Evolutionary conservation across 305 asterid species (phyloP).

Genomic region (Caryopteris hybrid): DNA sequence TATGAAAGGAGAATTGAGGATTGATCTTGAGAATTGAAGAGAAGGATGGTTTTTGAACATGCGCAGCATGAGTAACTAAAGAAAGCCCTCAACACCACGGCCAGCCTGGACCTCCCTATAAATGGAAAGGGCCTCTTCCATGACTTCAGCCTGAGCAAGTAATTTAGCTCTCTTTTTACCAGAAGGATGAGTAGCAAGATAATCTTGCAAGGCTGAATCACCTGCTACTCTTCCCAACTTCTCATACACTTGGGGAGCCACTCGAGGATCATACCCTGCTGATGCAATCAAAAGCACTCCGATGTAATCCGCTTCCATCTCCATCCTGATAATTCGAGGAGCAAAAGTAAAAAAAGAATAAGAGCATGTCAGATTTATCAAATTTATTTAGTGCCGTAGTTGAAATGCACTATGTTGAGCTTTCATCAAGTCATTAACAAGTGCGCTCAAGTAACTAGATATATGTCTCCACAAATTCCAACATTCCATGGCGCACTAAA

Average conservation of each 20-base stretch:
- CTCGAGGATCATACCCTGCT: slow-evolving; percentile 75
- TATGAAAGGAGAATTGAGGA: too few species aligned
- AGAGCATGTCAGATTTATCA: too few species aligned
- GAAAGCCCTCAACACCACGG: slow-evolving; percentile 76
- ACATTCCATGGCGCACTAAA: neutral
- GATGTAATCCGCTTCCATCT: slow-evolving; percentile 94
- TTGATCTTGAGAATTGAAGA: too few species aligned
- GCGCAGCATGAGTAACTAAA: too few species aligned
- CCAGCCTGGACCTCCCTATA: slow-evolving; percentile 62
- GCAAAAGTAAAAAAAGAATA: neutral
- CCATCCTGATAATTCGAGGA: slow-evolving; percentile 55
- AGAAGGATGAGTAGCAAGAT: slow-evolving; percentile 93
- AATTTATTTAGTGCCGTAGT: too few species aligned
- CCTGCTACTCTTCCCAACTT: slow-evolving; percentile 66
- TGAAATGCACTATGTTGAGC: too few species aligned
- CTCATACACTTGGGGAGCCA: slow-evolving; percentile 76
- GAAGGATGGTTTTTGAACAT: too few species aligned
- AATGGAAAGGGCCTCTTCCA: slow-evolving; percentile 86
- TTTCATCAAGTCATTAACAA: too few species aligned
- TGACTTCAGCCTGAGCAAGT: slow-evolving; percentile 73
- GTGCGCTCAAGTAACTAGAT: neutral
- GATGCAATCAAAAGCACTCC: slow-evolving; percentile 69
- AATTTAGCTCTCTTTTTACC: slow-evolving; percentile 78
- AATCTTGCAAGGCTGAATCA: slow-evolving; percentile 53
- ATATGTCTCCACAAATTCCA: neutral